These are phyloP conservation scores for Irpex sp. DNA, from an alignment of 1,284 basidiomycete species.

Conservation along the genomic window DNA sequence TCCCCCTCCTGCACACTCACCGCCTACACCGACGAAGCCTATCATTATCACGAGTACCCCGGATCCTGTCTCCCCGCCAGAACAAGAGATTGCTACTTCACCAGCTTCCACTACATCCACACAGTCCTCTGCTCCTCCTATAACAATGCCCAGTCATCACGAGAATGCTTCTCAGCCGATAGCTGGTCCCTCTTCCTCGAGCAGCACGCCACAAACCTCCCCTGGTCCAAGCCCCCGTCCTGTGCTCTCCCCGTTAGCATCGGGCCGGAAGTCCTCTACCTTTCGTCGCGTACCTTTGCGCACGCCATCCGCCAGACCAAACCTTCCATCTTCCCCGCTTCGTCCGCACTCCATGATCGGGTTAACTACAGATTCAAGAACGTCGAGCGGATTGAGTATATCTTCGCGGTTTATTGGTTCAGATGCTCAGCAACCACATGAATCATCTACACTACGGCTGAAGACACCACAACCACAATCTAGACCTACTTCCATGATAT, in stretches of 20 bases:
- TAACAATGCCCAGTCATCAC: slow-evolving; percentile 13
- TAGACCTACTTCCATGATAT: slow-evolving; percentile 16
- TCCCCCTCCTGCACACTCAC: not conserved
- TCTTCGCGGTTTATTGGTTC: slow-evolving; percentile 19
- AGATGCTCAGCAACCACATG: not conserved
- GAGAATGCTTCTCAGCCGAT: not conserved
- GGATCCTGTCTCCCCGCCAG: slow-evolving; percentile 1
- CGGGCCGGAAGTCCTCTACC: slow-evolving; percentile 44
- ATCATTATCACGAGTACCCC: slow-evolving; percentile 2
- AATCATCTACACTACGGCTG: not conserved
- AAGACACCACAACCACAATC: slow-evolving; percentile 16
- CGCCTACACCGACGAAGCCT: not conserved
- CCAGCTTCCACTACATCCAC: slow-evolving; percentile 2
- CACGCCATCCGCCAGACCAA: slow-evolving; percentile 26
- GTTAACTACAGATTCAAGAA: slow-evolving; percentile 12
- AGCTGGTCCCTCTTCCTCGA: slow-evolving; percentile 10
- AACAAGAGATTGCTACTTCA: not conserved
- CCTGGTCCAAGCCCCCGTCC: slow-evolving; percentile 16
- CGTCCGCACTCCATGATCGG: slow-evolving; percentile 26
- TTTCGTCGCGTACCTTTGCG: slow-evolving; percentile 54
- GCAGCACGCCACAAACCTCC: slow-evolving; percentile 10
- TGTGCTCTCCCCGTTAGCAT: slow-evolving; percentile 7
- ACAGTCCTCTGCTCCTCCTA: slow-evolving; percentile 4
- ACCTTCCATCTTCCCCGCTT: slow-evolving; percentile 36
- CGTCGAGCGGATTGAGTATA: slow-evolving; percentile 11